phyloP scores from a whole-genome alignment of 2,329 filamentous ascomycete genomes.

The Ramichloridium luteum region DNA sequence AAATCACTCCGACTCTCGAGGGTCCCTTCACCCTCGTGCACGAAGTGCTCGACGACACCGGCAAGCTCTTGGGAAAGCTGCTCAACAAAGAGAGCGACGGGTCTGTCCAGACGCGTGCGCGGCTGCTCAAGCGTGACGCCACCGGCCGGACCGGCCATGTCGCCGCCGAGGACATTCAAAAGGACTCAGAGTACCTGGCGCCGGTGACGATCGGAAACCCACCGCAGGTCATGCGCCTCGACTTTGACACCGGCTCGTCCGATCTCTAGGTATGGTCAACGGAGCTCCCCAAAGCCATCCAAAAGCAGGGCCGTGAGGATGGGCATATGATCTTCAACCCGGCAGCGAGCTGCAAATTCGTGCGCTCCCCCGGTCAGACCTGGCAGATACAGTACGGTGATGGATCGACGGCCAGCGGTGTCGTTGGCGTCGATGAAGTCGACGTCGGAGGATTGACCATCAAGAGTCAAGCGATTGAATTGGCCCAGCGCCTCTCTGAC shows the following conservation, averaged over 20 bases:
- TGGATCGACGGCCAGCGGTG: conserved; percentile 52
- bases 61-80: conserved; percentile 6
- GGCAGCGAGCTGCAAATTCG: conserved; percentile 48
- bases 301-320: conserved; percentile 20
- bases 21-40: conserved; percentile 13
- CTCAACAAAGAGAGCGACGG: conserved; percentile 5
- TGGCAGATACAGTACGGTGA: conserved; percentile 62
- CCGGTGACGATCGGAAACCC: conserved; percentile 54
- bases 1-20: conserved; percentile 13
- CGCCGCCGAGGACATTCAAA: conserved; percentile 47
- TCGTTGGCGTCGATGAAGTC: conserved; percentile 51
- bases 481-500: conserved; percentile 46
- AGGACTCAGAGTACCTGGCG: conserved; percentile 54
- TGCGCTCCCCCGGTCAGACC: conserved; percentile 34
- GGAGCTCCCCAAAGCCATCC: conserved; percentile 15
- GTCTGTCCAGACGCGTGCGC: conserved; percentile 5
- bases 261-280: conserved; percentile 47
- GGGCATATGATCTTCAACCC: conserved; percentile 48
- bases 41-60: conserved; percentile 6
- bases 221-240: conserved; percentile 44
- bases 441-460: conserved; percentile 50
- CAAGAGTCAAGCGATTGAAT: conserved; percentile 51
- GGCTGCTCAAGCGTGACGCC: conserved; percentile 4
- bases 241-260: conserved; percentile 60
- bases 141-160: conserved; percentile 15